Conservation (phyloP, 192 early-diverging fungal genomes). For the Umbelopsis sp. region DNA sequence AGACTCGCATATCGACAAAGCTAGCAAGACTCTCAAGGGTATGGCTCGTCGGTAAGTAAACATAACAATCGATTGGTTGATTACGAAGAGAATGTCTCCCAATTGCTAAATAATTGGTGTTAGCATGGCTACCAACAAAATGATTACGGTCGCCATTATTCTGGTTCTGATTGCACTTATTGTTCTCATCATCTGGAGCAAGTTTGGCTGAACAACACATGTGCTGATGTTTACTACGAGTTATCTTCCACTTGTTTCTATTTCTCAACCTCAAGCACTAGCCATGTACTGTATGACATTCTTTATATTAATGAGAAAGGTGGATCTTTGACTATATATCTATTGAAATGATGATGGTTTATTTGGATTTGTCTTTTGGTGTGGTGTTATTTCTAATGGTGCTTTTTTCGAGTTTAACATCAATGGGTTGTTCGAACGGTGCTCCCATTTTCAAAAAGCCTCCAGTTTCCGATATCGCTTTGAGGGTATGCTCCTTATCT, state of each 20-base stretch:
- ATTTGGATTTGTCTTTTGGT: slow-evolving; percentile 3
- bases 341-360: not conserved
- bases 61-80: not conserved
- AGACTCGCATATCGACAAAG: slow-evolving; percentile 69
- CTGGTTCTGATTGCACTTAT: slow-evolving; percentile 80
- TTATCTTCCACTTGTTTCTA: not conserved
- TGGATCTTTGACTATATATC: slow-evolving; percentile 15
- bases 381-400: not conserved
- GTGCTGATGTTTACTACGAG: not conserved
- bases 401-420: not conserved
- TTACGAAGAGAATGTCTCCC: not conserved
- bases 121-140: slow-evolving; percentile 87
- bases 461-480: slow-evolving; percentile 21
- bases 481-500: slow-evolving; percentile 21
- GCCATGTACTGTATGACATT: slow-evolving; percentile 22
- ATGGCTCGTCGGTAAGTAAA: slow-evolving; percentile 73
- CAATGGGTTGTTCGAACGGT: slow-evolving; percentile 8
- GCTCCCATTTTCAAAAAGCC: slow-evolving; percentile 13
- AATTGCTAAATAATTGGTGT: not conserved
- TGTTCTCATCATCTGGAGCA: slow-evolving; percentile 80
- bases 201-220: slow-evolving; percentile 50
- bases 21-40: slow-evolving; percentile 64
- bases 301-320: slow-evolving; percentile 17
- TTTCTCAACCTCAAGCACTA: not conserved
- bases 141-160: slow-evolving; percentile 87